Evolutionary conservation across 768 basidiomycete species (phyloP), one percentile per base, ranked within the genome.

Genomic region (Boletus rufocinnamomeus): DNA sequence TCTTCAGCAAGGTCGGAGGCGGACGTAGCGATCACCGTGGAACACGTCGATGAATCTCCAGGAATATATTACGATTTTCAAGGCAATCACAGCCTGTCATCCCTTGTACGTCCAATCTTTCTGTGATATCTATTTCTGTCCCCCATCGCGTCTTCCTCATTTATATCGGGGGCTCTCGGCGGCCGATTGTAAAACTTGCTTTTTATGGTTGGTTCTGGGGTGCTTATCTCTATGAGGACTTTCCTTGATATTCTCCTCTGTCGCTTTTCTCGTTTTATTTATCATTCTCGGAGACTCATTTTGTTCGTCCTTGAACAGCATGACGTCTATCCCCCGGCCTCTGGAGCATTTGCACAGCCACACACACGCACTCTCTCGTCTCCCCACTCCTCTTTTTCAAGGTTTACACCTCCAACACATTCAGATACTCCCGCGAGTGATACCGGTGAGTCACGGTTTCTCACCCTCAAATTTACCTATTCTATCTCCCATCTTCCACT

Each of bases 401-500:
- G 59, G 5, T 57, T 65, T 52, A 70, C 69, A 2, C 62, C 69
- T 17, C 59, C 72, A 30, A 56, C 64, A 3, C 66, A 73, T 21
- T 55, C 67, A 8, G 61, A 63, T 13, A 71, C 70, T 10, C 69
- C 70, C 30, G 58, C 57, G 28, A 72, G 72, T 17, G 70, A 71
- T 38, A 25, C 49, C 2, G 68, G 70, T 73, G 58, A 71, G 70
- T 66, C 32, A 23, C 19, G 1, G 3, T 45, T 50, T 58, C 32
- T 49, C 46, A 14, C 6, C 40, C 25, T 38, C 37, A 14, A 46
- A 2, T 21, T 21, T 10, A 5, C 17, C 13, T n/a, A 9, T 44
- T n/a, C 5, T 28, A 27, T 58, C 17, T 47, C 13, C 37, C 13
- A 6, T 25, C n/a, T 54, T n/a, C 4, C 28, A 10, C n/a, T 38